Percentiles rank a stretch among this genome's conserved stretches.
phyloP scores from a whole-genome alignment of 2,329 filamentous ascomycete genomes.

The Phyllosticta capitalensis region DNA sequence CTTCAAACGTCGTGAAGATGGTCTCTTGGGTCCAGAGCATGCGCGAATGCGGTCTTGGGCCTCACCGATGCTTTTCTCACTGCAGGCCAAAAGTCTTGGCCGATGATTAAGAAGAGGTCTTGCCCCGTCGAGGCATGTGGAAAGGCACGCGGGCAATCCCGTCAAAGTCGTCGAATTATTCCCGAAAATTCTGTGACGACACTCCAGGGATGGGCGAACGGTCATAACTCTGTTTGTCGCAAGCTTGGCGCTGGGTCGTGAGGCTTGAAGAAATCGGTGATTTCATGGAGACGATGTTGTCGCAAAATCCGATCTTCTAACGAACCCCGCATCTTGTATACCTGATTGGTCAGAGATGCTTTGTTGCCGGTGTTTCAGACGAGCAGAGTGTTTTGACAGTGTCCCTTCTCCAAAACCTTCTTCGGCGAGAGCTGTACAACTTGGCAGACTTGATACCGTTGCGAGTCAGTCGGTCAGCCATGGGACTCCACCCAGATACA shows the following conservation, averaged over 20 bases:
- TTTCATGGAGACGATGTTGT: not conserved
- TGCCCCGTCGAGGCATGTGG: not conserved
- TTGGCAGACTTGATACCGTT: not conserved
- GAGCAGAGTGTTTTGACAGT: not conserved
- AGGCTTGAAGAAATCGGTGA: not conserved
- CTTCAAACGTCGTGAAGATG: not conserved
- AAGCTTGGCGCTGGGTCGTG: not conserved
- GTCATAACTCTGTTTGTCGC: not conserved
- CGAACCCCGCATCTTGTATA: not conserved
- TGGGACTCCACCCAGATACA: not conserved
- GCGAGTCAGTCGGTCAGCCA: not conserved
- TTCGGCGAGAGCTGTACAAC: not conserved
- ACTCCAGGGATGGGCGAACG: not conserved
- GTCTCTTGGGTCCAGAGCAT: not conserved
- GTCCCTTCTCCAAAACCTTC: not conserved
- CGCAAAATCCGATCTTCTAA: not conserved
- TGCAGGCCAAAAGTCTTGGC: not conserved
- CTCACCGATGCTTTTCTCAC: not conserved
- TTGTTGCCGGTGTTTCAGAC: not conserved
- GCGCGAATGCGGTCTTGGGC: not conserved
- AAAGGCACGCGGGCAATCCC: not conserved
- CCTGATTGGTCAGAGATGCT: not conserved
- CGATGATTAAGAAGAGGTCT: not conserved
- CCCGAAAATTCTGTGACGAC: not conserved
- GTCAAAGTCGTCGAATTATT: not conserved